Percentiles rank a stretch among this genome's conserved stretches.
Conservation (phyloP, 2,329 filamentous ascomycete species). For the Cladosporium sp. region DNA sequence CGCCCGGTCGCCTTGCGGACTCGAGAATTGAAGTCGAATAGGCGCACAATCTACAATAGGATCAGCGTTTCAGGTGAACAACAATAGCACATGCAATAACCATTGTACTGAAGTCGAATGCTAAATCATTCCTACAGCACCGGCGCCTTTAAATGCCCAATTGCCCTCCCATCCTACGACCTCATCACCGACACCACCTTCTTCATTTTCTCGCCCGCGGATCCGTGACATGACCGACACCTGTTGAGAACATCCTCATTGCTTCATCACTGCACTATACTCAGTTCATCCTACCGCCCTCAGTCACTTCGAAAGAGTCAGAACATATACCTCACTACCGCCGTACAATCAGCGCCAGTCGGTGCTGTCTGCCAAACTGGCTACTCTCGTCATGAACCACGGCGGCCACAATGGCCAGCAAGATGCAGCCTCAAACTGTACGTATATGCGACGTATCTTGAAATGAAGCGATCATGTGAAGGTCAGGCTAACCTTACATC, state of each 20-base stretch:
- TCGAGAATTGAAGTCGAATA: constrained; percentile 11
- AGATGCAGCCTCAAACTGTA: constrained; percentile 16
- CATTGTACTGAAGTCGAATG: constrained; percentile 14
- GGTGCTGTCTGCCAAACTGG: constrained; percentile 19
- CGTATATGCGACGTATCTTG: neutral
- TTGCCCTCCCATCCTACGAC: neutral
- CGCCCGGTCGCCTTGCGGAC: constrained; percentile 15
- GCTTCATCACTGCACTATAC: constrained; percentile 3
- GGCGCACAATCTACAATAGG: constrained; percentile 13
- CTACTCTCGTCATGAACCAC: constrained; percentile 18
- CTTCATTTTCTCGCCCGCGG: neutral
- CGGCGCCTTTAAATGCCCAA: constrained; percentile 1
- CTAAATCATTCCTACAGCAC: neutral
- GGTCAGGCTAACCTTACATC: neutral
- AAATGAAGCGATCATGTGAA: neutral
- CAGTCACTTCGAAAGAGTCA: neutral
- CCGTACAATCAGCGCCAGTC: constrained; percentile 5
- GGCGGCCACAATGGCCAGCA: constrained; percentile 21
- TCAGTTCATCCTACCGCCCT: neutral
- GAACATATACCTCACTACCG: neutral
- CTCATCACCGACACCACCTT: neutral
- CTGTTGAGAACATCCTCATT: neutral
- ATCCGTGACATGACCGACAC: constrained; percentile 12
- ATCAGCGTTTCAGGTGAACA: constrained; percentile 9
- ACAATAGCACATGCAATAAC: constrained; percentile 17